Base-by-base conservation (phyloP, 2,329 filamentous ascomycete genomes). In the Xylaria sp. region DNA sequence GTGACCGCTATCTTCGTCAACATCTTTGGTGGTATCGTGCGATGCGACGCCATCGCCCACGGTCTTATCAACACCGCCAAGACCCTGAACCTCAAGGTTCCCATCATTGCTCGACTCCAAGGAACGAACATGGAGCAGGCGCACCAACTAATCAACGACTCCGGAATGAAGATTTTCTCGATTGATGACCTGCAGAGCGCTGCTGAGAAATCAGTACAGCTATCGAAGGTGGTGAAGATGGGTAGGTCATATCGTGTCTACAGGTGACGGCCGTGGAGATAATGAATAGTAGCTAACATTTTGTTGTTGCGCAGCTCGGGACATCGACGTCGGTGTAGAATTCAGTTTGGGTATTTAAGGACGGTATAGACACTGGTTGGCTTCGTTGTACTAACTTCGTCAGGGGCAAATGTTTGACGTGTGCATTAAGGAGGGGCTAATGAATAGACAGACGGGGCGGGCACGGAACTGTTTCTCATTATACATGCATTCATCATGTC, bases 1-100 rank as follows among this genome's bases (percentile, higher is more conserved):
- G 96, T 99, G 75, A 95, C 94, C 61, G 96, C 96, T 79, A 96
- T 99, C 86, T 99, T 99, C 78, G 96, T 99, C 86, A 99, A 99
- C 90, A 99, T 99, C 83, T 99, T 99, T 81, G 96, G 96, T 81
- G 96, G 96, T 85, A 99, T 99, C 77, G 96, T 99, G 76, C 91
- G 96, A 79, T 99, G 96, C 82, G 96, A 99, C 82, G 94, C 93
- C 79, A 99, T 99, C 81, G 96, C 96, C 75, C 92, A 94, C 83
- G 96, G 96, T 79, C 88, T 99, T 77, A 97, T 99, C 86, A 91
- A 93, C 81, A 97, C 97, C 67, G 96, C 96, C 71, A 89, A 97
- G 86, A 90, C 90, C 79, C 94, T 99, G 88, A 94, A 97, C 87
- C 90, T 99, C 78, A 92, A 96, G 84, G 96, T 96, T 75, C 96